Percentiles rank a stretch among this genome's conserved stretches.
phyloP scores from a whole-genome alignment of 1,284 basidiomycete genomes.

The Athelia psychrophila region DNA sequence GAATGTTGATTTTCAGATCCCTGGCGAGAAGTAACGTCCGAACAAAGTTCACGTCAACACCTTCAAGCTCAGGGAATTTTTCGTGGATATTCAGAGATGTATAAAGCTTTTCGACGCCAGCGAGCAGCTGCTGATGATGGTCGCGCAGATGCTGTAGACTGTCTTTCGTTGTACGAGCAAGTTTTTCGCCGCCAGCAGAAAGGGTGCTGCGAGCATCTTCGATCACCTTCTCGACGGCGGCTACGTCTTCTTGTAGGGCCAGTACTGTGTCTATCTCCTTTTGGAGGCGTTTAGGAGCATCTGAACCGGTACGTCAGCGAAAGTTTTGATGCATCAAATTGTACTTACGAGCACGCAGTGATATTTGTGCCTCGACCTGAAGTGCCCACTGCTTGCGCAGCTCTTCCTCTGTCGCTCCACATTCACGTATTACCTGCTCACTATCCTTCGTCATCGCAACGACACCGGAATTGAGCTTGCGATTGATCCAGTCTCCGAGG shows the following conservation, averaged over 20 bases:
- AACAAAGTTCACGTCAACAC: conserved; percentile 27
- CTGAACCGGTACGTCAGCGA: conserved; percentile 5
- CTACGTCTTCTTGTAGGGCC: conserved; percentile 11
- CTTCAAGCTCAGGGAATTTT: conserved; percentile 11
- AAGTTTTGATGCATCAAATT: neutral
- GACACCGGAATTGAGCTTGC: neutral
- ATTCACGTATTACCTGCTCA: neutral
- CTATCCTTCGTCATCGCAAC: neutral
- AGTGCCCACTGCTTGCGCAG: conserved; percentile 10
- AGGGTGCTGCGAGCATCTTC: conserved; percentile 1
- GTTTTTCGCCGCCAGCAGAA: neutral
- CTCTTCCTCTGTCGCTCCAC: neutral
- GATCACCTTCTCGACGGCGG: conserved; percentile 5
- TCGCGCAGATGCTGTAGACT: conserved; percentile 18
- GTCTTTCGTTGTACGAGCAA: conserved; percentile 7
- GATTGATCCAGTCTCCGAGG: conserved; percentile 20
- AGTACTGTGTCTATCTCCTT: conserved; percentile 12
- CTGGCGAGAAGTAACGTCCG: conserved; percentile 25
- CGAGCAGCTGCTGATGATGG: neutral
- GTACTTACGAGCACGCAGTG: conserved; percentile 13
- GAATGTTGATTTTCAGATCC: conserved; percentile 37
- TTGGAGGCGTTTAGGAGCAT: conserved; percentile 12
- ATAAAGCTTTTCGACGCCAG: conserved; percentile 11
- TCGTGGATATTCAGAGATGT: conserved; percentile 14
- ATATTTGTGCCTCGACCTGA: conserved; percentile 11